phyloP scores from a whole-genome alignment of 2,329 filamentous ascomycete species.

The Camillea tinctor region DNA sequence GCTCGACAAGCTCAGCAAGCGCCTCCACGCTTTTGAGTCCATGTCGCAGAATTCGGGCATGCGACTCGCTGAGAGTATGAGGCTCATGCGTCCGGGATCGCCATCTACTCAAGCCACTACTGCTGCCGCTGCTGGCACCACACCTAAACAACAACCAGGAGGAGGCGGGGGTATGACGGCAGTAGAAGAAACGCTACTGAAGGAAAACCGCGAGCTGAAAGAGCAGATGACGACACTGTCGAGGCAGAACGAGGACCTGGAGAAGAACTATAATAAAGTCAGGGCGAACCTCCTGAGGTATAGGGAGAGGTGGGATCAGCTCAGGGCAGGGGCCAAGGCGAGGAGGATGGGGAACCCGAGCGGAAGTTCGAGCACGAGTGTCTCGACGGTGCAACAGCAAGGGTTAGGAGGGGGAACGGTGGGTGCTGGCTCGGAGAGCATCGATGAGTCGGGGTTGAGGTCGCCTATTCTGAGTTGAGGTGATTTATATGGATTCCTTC shows the following conservation, averaged over 20 bases:
- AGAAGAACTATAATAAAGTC: conserved; percentile 59
- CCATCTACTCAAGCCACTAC: conserved; percentile 38
- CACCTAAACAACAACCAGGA: conserved; percentile 22
- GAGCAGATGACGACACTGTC: conserved; percentile 58
- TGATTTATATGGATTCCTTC: too few relatives aligned
- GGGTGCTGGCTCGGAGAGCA: too few relatives aligned
- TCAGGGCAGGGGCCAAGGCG: conserved; percentile 61
- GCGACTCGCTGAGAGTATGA: conserved; percentile 80
- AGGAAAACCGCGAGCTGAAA: conserved; percentile 64
- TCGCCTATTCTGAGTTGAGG: too few relatives aligned
- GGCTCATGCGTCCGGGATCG: conserved; percentile 59
- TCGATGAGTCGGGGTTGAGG: too few relatives aligned
- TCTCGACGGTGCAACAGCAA: too few relatives aligned
- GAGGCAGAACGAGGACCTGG: conserved; percentile 63
- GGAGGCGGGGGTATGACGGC: conserved; percentile 14
- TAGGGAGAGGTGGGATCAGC: conserved; percentile 59
- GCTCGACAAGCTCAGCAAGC: conserved; percentile 80
- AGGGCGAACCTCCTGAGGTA: conserved; percentile 58
- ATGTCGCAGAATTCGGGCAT: conserved; percentile 85
- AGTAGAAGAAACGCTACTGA: conserved; percentile 44
- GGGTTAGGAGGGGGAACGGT: too few relatives aligned
- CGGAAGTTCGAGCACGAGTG: too few relatives aligned
- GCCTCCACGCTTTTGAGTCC: conserved; percentile 90
- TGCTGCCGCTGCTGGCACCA: not conserved
- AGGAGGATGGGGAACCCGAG: conserved; percentile 29